Evolutionary conservation across 495 filamentous ascomycete species (phyloP).

Genomic region (Halenospora varia): DNA sequence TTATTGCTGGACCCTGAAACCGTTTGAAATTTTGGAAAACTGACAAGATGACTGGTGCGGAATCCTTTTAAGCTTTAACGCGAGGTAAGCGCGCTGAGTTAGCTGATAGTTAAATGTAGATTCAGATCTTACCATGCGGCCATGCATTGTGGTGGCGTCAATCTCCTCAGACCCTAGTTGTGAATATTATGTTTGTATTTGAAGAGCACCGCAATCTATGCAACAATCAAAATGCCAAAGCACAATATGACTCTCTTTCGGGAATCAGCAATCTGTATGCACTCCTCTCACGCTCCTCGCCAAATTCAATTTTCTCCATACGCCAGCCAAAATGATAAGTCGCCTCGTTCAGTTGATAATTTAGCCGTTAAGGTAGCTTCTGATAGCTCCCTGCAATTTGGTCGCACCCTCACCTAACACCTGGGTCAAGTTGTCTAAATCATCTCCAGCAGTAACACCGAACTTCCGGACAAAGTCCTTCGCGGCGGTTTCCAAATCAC

Average conservation of each 20-base stretch:
- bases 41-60: too few species aligned
- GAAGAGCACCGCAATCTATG: constrained; percentile 17
- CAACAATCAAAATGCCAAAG: constrained; percentile 1
- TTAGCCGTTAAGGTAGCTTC: constrained; percentile 74
- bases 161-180: too few species aligned
- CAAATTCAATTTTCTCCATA: neutral
- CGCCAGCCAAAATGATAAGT: neutral
- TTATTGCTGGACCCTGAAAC: too few species aligned
- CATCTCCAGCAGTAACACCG: constrained; percentile 90
- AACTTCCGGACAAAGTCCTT: constrained; percentile 94
- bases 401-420: constrained; percentile 80
- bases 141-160: too few species aligned
- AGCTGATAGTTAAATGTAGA: too few species aligned
- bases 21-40: too few species aligned
- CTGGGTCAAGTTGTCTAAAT: constrained; percentile 82
- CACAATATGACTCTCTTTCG: neutral
- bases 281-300: neutral
- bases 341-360: neutral
- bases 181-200: neutral
- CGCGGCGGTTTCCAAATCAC: constrained; percentile 84
- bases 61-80: too few species aligned
- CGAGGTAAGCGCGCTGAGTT: too few species aligned
- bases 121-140: too few species aligned
- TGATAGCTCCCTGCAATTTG: constrained; percentile 83
- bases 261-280: too few species aligned